Evolutionary conservation across 2,329 filamentous ascomycete genomes (phyloP).

Genomic region (Cladorrhinum sp.): DNA sequence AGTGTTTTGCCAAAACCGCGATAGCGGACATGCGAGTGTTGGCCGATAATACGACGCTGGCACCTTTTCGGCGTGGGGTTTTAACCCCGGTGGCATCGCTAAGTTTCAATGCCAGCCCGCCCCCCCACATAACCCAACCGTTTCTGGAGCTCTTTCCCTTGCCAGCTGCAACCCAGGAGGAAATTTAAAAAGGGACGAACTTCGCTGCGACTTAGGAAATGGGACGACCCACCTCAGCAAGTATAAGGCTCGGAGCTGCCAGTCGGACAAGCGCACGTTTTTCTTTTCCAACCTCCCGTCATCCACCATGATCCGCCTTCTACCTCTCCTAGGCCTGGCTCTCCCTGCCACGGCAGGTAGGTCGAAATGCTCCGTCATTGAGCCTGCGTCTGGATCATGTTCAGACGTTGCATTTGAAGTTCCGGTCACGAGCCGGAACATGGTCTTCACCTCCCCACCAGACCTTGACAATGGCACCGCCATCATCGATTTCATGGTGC

Average conservation of each 20-base stretch:
- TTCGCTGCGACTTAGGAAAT: no score
- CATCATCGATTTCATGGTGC: slow-evolving; percentile 8
- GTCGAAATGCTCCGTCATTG: neutral
- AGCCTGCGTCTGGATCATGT: neutral
- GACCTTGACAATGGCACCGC: slow-evolving; percentile 10
- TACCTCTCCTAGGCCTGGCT: neutral
- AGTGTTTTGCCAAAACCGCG: neutral
- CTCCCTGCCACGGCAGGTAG: neutral
- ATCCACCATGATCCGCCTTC: neutral
- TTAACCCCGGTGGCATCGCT: no score
- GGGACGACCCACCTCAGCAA: no score
- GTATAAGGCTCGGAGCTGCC: no score
- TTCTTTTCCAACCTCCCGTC: neutral
- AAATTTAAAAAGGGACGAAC: no score
- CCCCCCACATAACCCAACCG: neutral
- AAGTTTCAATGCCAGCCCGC: neutral
- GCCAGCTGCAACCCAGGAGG: neutral
- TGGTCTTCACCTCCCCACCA: slow-evolving; percentile 12
- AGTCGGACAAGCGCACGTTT: neutral
- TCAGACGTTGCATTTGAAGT: slow-evolving; percentile 14
- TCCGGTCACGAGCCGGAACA: slow-evolving; percentile 10
- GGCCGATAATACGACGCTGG: neutral
- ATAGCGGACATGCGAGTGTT: neutral
- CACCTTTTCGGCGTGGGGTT: no score
- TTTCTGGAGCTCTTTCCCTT: neutral